phyloP scores from a whole-genome alignment of 192 early-diverging fungal genomes.

The Neocallimastix lanati region DNA sequence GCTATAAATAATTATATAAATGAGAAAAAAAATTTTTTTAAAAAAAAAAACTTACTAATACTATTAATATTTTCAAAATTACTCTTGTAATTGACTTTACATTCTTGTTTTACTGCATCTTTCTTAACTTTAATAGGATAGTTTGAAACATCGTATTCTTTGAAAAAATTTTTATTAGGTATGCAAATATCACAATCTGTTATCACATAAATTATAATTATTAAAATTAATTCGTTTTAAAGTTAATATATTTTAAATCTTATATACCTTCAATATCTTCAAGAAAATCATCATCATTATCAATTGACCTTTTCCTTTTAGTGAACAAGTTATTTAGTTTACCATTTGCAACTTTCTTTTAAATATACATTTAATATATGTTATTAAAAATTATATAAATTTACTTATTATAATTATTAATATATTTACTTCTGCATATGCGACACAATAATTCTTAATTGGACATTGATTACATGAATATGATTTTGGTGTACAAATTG shows the following conservation, averaged over 20 bases:
- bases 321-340: conserved; percentile 27
- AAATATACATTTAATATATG: no score
- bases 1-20: neutral
- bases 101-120: neutral
- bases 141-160: neutral
- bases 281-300: conserved; percentile 27
- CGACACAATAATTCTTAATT: conserved; percentile 29
- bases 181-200: conserved; percentile 35
- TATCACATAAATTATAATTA: neutral
- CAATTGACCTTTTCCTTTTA: conserved; percentile 37
- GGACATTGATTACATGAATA: conserved; percentile 47
- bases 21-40: no score
- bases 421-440: conserved; percentile 30
- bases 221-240: no score
- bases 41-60: no score
- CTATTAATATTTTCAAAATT: no score
- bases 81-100: neutral
- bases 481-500: conserved; percentile 46
- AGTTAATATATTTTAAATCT: no score
- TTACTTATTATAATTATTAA: conserved; percentile 5
- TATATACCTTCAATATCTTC: neutral
- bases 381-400: conserved; percentile 10
- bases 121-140: conserved; percentile 9
- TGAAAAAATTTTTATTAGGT: conserved; percentile 12
- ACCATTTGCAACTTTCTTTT: conserved; percentile 13